phyloP scores from a whole-genome alignment of 2,329 filamentous ascomycete species.

The Aspergillus aculeatinus region DNA sequence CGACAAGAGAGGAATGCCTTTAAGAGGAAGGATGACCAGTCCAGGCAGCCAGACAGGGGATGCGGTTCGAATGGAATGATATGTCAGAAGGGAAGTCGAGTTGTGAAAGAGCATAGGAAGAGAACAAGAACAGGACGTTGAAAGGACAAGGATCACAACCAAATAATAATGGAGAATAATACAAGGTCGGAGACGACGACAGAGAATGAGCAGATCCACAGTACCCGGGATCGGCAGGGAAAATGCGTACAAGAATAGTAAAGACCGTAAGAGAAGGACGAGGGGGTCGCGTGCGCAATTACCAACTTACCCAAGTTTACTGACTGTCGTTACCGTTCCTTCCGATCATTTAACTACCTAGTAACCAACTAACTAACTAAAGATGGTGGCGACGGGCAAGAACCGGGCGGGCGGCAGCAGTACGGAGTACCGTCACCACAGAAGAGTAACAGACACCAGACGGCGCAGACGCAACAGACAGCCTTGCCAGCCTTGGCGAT shows the following conservation, averaged over 20 bases:
- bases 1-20: background rate
- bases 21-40: background rate
- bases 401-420: background rate
- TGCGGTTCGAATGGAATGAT: background rate
- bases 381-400: background rate
- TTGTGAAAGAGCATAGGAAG: background rate
- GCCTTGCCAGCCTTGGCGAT: constrained; percentile 9
- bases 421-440: too few relatives aligned
- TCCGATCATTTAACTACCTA: background rate
- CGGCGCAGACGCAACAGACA: background rate
- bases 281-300: constrained; percentile 7
- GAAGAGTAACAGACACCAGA: background rate
- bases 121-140: background rate
- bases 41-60: background rate
- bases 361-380: too few relatives aligned
- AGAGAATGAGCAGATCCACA: constrained; percentile 1
- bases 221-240: constrained; percentile 5
- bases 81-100: background rate
- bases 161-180: background rate
- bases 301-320: background rate
- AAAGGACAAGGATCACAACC: background rate
- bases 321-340: background rate
- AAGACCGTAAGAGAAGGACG: background rate
- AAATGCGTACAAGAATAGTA: constrained; percentile 1
- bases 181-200: background rate